Evolutionary conservation across 2,329 filamentous ascomycete species (phyloP).

Genomic region (Colletotrichum ledebouriae): DNA sequence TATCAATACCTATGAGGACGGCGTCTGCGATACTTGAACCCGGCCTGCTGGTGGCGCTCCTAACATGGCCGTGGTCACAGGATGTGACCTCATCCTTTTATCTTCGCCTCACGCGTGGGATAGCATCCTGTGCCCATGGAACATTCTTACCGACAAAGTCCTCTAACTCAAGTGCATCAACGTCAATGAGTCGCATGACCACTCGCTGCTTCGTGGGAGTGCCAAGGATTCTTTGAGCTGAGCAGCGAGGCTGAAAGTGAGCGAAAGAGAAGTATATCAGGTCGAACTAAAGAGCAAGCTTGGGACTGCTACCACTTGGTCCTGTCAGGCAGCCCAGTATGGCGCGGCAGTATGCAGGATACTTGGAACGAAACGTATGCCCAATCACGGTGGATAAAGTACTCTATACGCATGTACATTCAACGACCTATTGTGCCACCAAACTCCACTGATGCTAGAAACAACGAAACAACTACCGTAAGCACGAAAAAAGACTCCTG

Average conservation of each 20-base stretch:
- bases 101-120: conserved; percentile 39
- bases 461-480: background rate
- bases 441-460: conserved; percentile 29
- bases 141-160: conserved; percentile 5
- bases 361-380: too few species aligned
- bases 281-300: too few species aligned
- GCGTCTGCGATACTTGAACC: too few species aligned
- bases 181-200: conserved; percentile 17
- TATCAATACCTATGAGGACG: too few species aligned
- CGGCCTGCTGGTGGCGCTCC: too few species aligned
- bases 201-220: background rate
- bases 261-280: too few species aligned
- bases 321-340: too few species aligned
- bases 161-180: background rate
- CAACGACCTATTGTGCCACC: background rate
- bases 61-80: conserved; percentile 25
- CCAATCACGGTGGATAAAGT: too few species aligned
- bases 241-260: too few species aligned
- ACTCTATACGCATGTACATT: background rate
- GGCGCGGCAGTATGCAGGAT: too few species aligned
- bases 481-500: background rate
- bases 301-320: too few species aligned
- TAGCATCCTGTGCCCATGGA: background rate
- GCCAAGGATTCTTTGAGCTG: too few species aligned
- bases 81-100: conserved; percentile 38